Conservation (phyloP, 2,329 filamentous ascomycete species). For the Colletotrichum caudatum region DNA sequence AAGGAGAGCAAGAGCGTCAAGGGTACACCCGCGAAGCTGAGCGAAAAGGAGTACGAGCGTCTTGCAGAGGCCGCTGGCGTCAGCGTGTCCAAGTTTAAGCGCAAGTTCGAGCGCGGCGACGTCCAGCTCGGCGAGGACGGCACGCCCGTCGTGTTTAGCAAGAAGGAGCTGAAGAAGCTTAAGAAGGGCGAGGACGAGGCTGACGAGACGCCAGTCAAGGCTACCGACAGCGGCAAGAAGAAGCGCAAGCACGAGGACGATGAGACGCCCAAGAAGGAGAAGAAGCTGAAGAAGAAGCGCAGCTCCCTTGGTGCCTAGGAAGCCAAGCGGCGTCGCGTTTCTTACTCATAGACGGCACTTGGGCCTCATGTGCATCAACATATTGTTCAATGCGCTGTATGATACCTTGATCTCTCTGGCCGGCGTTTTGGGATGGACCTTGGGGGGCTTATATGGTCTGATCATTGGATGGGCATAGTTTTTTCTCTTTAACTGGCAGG, state of each 20-base stretch:
- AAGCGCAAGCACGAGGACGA: slow-evolving; percentile 79
- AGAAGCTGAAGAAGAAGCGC: slow-evolving; percentile 63
- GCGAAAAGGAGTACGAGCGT: slow-evolving; percentile 67
- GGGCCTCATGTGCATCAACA: slow-evolving; percentile 42
- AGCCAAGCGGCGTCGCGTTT: slow-evolving; percentile 39
- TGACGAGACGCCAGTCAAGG: slow-evolving; percentile 57
- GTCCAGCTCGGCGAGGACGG: slow-evolving; percentile 75
- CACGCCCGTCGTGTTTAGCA: slow-evolving; percentile 75
- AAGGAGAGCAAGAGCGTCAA: slow-evolving; percentile 48
- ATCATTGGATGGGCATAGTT: slow-evolving; percentile 43
- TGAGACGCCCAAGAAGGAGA: slow-evolving; percentile 74
- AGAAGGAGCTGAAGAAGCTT: slow-evolving; percentile 81
- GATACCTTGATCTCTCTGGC: slow-evolving; percentile 44
- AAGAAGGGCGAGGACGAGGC: slow-evolving; percentile 70
- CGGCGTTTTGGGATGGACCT: slow-evolving; percentile 42
- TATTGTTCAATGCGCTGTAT: slow-evolving; percentile 44
- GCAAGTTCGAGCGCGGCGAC: slow-evolving; percentile 81
- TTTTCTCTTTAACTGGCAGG: slow-evolving; percentile 41
- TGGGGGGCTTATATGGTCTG: slow-evolving; percentile 41
- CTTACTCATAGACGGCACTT: slow-evolving; percentile 42
- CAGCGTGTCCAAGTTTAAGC: slow-evolving; percentile 81
- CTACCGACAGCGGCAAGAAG: slow-evolving; percentile 65
- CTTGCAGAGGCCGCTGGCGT: slow-evolving; percentile 76
- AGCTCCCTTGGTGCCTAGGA: slow-evolving; percentile 43
- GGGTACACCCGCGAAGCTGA: slow-evolving; percentile 55